A percentile compares a stretch with the other conserved stretches of the same genome.
Conservation (phyloP, 2,329 filamentous ascomycete genomes). For the Albifimbria verrucaria region DNA sequence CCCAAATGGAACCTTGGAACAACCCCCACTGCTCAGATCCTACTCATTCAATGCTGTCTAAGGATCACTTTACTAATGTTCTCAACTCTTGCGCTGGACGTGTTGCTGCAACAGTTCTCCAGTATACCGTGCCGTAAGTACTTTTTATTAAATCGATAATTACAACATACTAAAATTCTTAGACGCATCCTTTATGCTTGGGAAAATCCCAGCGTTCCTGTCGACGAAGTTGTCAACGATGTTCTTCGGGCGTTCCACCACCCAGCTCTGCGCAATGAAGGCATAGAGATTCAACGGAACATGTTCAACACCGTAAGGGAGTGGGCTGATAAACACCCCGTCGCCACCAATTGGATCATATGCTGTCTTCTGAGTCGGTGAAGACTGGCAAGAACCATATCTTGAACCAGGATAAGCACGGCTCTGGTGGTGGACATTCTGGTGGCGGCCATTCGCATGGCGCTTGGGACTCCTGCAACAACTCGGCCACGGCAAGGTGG, state of each 20-base stretch:
- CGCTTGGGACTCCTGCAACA: conserved; percentile 38
- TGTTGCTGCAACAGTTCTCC: conserved; percentile 70
- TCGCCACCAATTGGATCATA: conserved; percentile 63
- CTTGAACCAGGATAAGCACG: conserved; percentile 31
- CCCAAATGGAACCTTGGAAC: conserved; percentile 78
- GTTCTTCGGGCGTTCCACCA: conserved; percentile 86
- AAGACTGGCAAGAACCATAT: conserved; percentile 78
- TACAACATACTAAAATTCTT: not conserved
- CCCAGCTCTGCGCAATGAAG: conserved; percentile 73
- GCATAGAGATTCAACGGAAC: conserved; percentile 73
- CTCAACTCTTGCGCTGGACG: conserved; percentile 75
- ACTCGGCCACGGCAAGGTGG: conserved; percentile 54
- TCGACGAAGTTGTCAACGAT: conserved; percentile 80
- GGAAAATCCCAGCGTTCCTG: conserved; percentile 80
- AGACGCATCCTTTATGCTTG: conserved; percentile 85
- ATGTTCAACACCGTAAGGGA: conserved; percentile 86
- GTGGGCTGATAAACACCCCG: conserved; percentile 74
- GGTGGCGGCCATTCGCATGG: conserved; percentile 38
- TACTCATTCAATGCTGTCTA: conserved; percentile 78
- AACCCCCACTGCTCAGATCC: conserved; percentile 73
- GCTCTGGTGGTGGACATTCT: conserved; percentile 24
- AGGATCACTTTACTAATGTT: conserved; percentile 80
- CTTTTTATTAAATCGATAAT: not conserved
- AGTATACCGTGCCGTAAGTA: conserved; percentile 78
- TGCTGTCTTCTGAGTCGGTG: conserved; percentile 83